Base-by-base conservation (phyloP, 164 flowering plant species). In the Warburgia ugandensis region DNA sequence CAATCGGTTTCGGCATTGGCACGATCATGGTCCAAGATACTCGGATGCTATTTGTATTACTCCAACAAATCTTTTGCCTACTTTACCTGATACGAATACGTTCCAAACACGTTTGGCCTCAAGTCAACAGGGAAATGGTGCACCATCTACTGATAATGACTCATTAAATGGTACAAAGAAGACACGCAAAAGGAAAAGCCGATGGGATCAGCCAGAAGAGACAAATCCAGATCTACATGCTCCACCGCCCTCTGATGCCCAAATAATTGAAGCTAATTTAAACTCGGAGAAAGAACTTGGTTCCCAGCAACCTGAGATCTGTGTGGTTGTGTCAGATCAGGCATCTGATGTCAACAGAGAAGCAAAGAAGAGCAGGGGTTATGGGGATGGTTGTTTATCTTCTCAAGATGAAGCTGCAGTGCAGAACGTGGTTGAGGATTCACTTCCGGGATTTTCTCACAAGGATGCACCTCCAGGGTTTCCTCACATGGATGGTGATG, bases 131-230 rank as follows among this genome's bases (percentile, higher is more conserved):
- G 60, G 54, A 31, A 32, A 52, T 33, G 63, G 66, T 37, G 39
- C 61, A 22, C 50, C 72, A 38, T 41, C 32, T 39, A 10, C 32
- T n/a, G 59, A 47, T 45, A 50, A 40, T 36, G 33, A 17, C 49
- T 29, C 36, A 21, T 23, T 41, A 11, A 62, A 48, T 60, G 76
- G 63, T 22, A 42, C 70, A 56, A 73, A 28, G 49, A 48, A 33
- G 39, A 29, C 17, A 5, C 88, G 86, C 35, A 90, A 86, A 63
- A 86, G 95, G 26, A 90, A 86, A 70, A 90, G 91, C 58, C 75
- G 97, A 62, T 90, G 97, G 97, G 97, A 90, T 65, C 79, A 73
- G 46, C 84, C 84, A 10, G 60, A 61, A 6, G 72, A 70, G 43
- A 56, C 45, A 14, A 60, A 54, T 14, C 41, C 32, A 4, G 49